Evolutionary conservation across 257 asterid genomes (phyloP).

Genomic region (Solanum tacnaense): DNA sequence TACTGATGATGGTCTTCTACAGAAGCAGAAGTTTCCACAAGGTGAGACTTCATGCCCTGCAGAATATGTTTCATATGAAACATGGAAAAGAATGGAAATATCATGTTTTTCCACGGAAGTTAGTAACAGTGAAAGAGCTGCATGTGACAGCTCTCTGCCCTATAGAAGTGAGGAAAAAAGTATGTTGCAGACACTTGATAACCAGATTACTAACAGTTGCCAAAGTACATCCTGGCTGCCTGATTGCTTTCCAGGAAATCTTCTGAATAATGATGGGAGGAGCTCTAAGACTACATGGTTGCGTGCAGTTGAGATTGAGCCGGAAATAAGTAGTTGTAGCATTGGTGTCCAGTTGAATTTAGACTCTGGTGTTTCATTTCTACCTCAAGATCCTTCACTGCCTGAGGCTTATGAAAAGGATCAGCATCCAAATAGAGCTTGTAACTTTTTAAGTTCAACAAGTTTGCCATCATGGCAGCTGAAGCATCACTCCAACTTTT

Average conservation of each 20-base stretch:
- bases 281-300: constrained; percentile 18
- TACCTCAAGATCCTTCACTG: constrained; percentile 13
- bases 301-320: constrained; percentile 21
- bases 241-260: constrained; percentile 5
- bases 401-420: constrained; percentile 13
- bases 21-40: constrained; percentile 12
- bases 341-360: constrained; percentile 14
- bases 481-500: constrained; percentile 35
- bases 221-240: constrained; percentile 10
- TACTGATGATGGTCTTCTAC: constrained; percentile 22
- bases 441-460: constrained; percentile 17
- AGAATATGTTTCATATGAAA: constrained; percentile 14
- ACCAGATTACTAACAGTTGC: constrained; percentile 15
- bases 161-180: constrained; percentile 9
- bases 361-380: constrained; percentile 14
- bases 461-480: constrained; percentile 24
- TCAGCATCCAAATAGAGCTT: constrained; percentile 14
- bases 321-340: constrained; percentile 16
- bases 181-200: constrained; percentile 16
- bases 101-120: constrained; percentile 12
- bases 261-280: constrained; percentile 11
- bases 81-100: constrained; percentile 10
- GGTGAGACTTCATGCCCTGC: constrained; percentile 22
- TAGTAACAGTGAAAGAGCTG: constrained; percentile 10
- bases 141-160: background rate